A percentile compares a stretch with the other conserved stretches of the same genome.
Conservation (phyloP, 176 grass and related monocot genomes). For the Zoysia pacifica region DNA sequence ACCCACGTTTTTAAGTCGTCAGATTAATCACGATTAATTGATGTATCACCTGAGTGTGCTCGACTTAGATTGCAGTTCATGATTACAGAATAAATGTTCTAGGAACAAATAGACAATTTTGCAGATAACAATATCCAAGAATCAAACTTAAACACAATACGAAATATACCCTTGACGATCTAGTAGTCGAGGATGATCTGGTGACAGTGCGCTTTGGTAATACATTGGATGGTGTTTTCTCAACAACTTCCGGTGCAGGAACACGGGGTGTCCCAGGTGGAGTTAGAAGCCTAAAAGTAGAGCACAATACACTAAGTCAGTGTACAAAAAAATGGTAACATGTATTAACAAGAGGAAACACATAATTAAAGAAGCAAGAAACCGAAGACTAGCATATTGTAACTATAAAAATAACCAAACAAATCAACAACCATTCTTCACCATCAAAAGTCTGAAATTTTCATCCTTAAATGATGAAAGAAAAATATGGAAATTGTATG, state of each 20-base stretch:
- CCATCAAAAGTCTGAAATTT: background rate
- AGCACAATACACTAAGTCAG: background rate
- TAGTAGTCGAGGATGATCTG: constrained; percentile 80
- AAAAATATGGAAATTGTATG: background rate
- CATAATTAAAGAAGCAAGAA: background rate
- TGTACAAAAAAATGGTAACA: background rate
- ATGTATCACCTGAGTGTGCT: no score
- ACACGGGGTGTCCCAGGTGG: constrained; percentile 83
- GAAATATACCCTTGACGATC: constrained; percentile 75
- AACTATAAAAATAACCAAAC: constrained; percentile 6
- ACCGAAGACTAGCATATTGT: background rate
- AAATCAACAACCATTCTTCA: background rate
- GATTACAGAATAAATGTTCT: background rate
- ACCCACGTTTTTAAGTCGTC: background rate
- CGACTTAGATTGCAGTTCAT: background rate
- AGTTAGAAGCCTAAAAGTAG: constrained; percentile 77
- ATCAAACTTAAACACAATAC: constrained; percentile 4
- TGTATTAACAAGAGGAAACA: constrained; percentile 24
- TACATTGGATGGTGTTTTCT: constrained; percentile 57
- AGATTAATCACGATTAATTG: no score
- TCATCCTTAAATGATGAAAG: background rate
- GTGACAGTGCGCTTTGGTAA: constrained; percentile 57
- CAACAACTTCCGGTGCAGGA: constrained; percentile 57
- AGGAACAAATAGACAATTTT: background rate
- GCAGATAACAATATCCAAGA: background rate